Base-by-base conservation (phyloP, 306 rosid species). In the Castanospermum australe region DNA sequence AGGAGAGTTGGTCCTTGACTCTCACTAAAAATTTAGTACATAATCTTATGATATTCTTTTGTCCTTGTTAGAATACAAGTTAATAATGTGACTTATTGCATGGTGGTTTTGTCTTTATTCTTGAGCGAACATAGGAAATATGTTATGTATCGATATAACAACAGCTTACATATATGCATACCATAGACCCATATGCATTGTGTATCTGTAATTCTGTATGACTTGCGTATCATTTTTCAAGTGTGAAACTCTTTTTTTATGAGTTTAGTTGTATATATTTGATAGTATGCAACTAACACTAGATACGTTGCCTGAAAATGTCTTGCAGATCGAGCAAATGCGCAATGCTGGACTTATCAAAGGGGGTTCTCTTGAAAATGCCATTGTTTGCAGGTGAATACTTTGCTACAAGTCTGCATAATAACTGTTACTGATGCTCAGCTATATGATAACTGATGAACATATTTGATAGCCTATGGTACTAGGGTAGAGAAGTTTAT, bases 341-440 rank as follows among this genome's bases (percentile, higher is more conserved):
- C 93, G 84, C 64, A 64, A 75, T 71, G 84, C 86, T 77, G 98
- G 98, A 83, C 91, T 94, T 71, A 91, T 92, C 74, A 91, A 79
- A 85, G 98, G 97, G 13, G 98, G 98, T 70, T 86, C 90, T 17
- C 83, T 88, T 65, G 90, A 91, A 78, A 91, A 92, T 86, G 97
- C 97, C 69, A 73, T 94, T 69, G 92, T 94, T 64, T 92, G 97
- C 77, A 89, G 99, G 97, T 92, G 85, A 81, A 62, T 79, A 33
- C 78, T 63, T 77, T 8, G 54, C 67, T 81, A 54, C 39, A 56
- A 60, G 8, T n/a, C 39, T 70, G 47, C 57, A 44, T 24, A 38
- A 68, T 28, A 39, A 56, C 9, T 5, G n/a, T 20, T 56, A 51
- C 71, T 17, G 70, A 81, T 24, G 61, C 81, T 54, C 48, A 24